Evolutionary conservation across 495 filamentous ascomycete species (phyloP), one percentile per base, ranked within the genome.

Genomic region (Penicillium parvum): DNA sequence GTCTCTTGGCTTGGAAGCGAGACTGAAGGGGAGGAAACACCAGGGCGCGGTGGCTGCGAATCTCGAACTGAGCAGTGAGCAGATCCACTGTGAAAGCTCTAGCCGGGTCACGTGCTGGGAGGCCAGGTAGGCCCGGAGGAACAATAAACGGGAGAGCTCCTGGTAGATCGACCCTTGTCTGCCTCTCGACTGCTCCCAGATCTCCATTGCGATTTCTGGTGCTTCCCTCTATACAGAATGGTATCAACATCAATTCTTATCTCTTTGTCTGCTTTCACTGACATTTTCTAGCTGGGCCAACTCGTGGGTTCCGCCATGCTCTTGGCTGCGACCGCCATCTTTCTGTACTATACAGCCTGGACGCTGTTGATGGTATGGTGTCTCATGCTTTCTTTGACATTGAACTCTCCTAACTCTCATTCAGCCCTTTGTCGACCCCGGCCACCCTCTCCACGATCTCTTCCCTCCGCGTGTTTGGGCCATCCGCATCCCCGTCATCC

Each of bases 381-480:
- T 25, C 27, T 47, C 15, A 16, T 21, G 3, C 22, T 11, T 18
- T 37, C 18, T 22, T 26, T 22, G 17, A 28, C 38, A 10, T 36
- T 34, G n/a, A n/a, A n/a, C 11, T 14, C 16, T 43, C 29, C 41
- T 44, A 23, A 49, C 39, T 46, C 10, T 32, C 18, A n/a, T 10
- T 42, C 37, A 98, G 92, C 92, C 92, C 57, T 99, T 97, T 67
- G 94, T 99, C 59, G 92, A 97, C 70, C 75, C 81, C 10, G 88
- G 86, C 59, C 92, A 97, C 62, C 86, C 89, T 37, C 83, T 96
- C 39, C 92, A 99, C 62, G 83, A 83, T 60, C 75, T 96, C 69
- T 99, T 99, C 73, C 94, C 89, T 26, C 90, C 94, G 3, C 89
- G 94, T 57, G 91, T 95, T 50, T 99, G 92, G 92, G 92, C 92